Evolutionary conservation across 306 rosid species (phyloP).

Genomic region (Mimosa bimucronata): DNA sequence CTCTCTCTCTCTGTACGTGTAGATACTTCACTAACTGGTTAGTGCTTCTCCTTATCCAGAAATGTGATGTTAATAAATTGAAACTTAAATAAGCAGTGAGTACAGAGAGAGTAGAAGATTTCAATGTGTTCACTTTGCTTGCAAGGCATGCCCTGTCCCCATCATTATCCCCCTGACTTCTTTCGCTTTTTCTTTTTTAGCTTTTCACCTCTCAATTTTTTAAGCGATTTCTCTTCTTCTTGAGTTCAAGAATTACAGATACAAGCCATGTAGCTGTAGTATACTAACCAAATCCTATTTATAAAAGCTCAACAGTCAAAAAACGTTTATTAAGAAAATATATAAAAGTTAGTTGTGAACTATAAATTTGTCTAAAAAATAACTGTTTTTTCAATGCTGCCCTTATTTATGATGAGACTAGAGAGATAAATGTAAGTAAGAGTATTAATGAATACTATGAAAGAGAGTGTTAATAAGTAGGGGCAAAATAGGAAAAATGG

Average conservation of each 20-base stretch:
- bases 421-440: too few relatives aligned
- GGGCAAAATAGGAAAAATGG: too few relatives aligned
- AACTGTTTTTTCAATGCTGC: too few relatives aligned
- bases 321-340: too few relatives aligned
- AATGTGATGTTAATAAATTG: background rate
- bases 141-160: conserved; percentile 60
- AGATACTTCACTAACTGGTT: background rate
- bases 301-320: too few relatives aligned
- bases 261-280: background rate
- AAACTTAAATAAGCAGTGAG: background rate
- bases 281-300: too few relatives aligned
- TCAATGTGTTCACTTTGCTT: conserved; percentile 56
- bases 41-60: background rate
- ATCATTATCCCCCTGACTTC: conserved; percentile 29
- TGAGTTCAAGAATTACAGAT: background rate
- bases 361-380: too few relatives aligned
- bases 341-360: too few relatives aligned
- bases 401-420: too few relatives aligned
- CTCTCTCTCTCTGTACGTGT: background rate
- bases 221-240: too few relatives aligned
- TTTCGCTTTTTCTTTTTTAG: background rate
- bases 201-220: background rate
- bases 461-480: too few relatives aligned
- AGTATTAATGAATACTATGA: too few relatives aligned
- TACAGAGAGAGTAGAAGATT: background rate